phyloP scores from a whole-genome alignment of 768 basidiomycete genomes.

The Boletus pseudopeckii region DNA sequence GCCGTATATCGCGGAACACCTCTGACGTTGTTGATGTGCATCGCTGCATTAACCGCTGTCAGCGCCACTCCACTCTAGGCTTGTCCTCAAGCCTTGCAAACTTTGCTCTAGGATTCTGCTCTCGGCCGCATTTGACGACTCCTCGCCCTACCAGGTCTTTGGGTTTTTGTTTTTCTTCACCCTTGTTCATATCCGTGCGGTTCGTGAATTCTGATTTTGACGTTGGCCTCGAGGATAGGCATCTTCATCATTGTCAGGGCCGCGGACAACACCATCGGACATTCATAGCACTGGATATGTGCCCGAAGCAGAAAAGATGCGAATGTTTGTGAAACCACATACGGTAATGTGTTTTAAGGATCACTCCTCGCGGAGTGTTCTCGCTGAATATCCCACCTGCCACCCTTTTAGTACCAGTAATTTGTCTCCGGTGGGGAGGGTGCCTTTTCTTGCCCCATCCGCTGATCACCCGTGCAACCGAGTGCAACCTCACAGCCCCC shows the following conservation, averaged over 20 bases:
- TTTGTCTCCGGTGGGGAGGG: not conserved
- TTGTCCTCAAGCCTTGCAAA: not conserved
- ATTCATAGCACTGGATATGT: not conserved
- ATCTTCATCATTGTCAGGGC: slow-evolving; percentile 2
- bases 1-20: slow-evolving; percentile 9
- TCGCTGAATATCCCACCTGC: not conserved
- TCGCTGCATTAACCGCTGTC: not conserved
- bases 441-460: not conserved
- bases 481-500: slow-evolving; percentile 2
- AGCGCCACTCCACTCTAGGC: not conserved
- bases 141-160: not conserved
- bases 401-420: not conserved
- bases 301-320: not conserved
- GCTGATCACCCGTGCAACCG: slow-evolving; percentile 1
- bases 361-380: slow-evolving; percentile 9
- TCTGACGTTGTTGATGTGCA: slow-evolving; percentile 9
- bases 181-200: slow-evolving; percentile 8
- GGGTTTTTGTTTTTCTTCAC: not conserved
- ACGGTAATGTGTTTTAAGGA: not conserved
- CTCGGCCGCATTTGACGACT: not conserved
- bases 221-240: slow-evolving; percentile 5
- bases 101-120: not conserved
- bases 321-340: not conserved
- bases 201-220: slow-evolving; percentile 5
- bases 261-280: slow-evolving; percentile 4